A percentile compares a stretch with the other conserved stretches of the same genome.
Evolutionary conservation across 306 rosid species (phyloP).

Genomic region (Cucurbita moschata): DNA sequence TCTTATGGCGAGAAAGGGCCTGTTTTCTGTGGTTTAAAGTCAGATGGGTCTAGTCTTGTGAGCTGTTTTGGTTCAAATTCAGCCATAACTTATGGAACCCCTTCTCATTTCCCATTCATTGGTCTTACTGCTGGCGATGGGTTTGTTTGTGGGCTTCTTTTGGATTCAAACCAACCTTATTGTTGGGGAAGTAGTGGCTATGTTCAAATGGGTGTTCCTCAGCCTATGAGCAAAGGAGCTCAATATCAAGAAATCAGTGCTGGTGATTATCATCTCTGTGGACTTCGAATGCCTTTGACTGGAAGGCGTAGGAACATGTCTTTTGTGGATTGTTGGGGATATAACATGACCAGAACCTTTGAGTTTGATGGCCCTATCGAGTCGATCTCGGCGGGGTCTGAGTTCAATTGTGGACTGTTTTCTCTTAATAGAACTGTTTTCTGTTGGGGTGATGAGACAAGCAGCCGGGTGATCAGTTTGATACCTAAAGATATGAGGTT

Average conservation of each 20-base stretch:
- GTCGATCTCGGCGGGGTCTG: conserved; percentile 74
- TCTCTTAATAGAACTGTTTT: conserved; percentile 69
- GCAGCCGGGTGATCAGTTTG: conserved; percentile 44
- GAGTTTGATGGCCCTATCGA: conserved; percentile 61
- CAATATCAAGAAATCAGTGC: conserved; percentile 78
- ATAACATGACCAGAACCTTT: conserved; percentile 72
- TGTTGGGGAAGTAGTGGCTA: conserved; percentile 83
- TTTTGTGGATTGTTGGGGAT: conserved; percentile 90
- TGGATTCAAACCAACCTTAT: conserved; percentile 68
- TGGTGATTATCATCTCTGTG: conserved; percentile 87
- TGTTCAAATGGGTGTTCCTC: conserved; percentile 79
- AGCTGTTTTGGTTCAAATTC: conserved; percentile 68
- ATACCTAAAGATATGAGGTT: conserved; percentile 43
- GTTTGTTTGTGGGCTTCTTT: conserved; percentile 78
- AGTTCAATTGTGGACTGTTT: conserved; percentile 74
- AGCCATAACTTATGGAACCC: conserved; percentile 64
- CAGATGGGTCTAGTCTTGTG: conserved; percentile 86
- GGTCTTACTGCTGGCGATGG: conserved; percentile 84
- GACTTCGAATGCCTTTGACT: conserved; percentile 41
- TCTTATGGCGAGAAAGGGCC: conserved; percentile 87
- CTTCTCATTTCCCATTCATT: conserved; percentile 41
- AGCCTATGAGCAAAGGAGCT: conserved; percentile 53
- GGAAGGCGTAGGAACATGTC: conserved; percentile 49
- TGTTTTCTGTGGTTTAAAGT: conserved; percentile 54
- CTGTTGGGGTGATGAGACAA: conserved; percentile 84